phyloP scores from a whole-genome alignment of 1,139 yeast genomes.

The Geotrichum australiense region DNA sequence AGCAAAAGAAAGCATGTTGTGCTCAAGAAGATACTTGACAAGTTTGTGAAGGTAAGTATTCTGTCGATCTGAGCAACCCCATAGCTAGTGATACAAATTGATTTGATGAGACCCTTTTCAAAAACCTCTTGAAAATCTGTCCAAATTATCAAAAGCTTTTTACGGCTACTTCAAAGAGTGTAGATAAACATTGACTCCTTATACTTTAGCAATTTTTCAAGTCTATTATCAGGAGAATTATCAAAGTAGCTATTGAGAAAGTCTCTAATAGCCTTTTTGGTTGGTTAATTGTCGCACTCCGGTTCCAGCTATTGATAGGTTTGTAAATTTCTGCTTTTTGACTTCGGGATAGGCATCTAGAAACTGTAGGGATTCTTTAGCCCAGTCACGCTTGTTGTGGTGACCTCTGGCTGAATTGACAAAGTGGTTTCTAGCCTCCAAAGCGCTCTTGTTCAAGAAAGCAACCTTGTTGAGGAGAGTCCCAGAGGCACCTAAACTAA shows the following conservation, averaged over 20 bases:
- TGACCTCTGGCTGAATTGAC: constrained; percentile 57
- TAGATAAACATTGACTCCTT: constrained; percentile 42
- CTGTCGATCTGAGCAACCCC: constrained; percentile 46
- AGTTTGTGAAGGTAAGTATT: constrained; percentile 48
- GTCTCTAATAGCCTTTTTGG: constrained; percentile 47
- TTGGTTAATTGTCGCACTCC: constrained; percentile 50
- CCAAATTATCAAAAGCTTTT: constrained; percentile 37
- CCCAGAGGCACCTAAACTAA: constrained; percentile 55
- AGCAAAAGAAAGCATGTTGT: constrained; percentile 58
- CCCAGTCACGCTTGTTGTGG: constrained; percentile 50
- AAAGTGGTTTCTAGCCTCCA: constrained; percentile 63
- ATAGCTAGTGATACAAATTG: constrained; percentile 76
- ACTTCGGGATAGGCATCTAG: constrained; percentile 35
- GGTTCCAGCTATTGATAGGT: constrained; percentile 62
- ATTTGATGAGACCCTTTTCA: constrained; percentile 45
- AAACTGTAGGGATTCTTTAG: constrained; percentile 42
- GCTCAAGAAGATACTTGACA: constrained; percentile 44
- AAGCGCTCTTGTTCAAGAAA: constrained; percentile 43
- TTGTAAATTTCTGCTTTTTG: constrained; percentile 49
- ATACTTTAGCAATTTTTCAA: constrained; percentile 34
- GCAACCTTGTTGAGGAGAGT: constrained; percentile 40
- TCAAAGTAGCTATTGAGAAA: constrained; percentile 34
- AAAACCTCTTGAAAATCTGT: constrained; percentile 34
- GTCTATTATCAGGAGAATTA: constrained; percentile 24
- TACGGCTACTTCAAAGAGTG: constrained; percentile 28